Conservation (phyloP, 148 eudicot species). For the Amaranthus palmeri region DNA sequence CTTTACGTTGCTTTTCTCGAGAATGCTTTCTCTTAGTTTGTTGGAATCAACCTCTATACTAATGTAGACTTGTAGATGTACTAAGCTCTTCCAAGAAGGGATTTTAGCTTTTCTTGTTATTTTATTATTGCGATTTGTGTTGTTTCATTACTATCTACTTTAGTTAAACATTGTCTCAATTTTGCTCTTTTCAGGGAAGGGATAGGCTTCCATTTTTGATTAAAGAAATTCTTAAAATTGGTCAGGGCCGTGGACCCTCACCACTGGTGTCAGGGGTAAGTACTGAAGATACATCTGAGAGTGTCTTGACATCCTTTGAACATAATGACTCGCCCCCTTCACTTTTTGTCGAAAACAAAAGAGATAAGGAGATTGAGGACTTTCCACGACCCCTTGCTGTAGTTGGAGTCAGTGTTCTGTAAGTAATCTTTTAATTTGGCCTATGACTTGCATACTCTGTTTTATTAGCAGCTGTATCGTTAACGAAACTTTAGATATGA, state of each 20-base stretch:
- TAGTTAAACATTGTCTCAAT: not conserved
- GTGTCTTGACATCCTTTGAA: constrained; percentile 23
- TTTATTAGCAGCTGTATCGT: not conserved
- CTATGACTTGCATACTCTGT: constrained; percentile 12
- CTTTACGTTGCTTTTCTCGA: not conserved
- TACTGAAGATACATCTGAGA: constrained; percentile 27
- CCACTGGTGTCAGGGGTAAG: constrained; percentile 16
- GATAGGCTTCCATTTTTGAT: constrained; percentile 61
- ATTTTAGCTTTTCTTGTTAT: not conserved
- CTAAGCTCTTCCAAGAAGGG: not conserved
- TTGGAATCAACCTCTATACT: not conserved
- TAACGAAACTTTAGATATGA: constrained; percentile 1
- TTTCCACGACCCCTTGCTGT: constrained; percentile 84
- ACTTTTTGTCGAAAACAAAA: constrained; percentile 30
- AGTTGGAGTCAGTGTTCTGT: constrained; percentile 92
- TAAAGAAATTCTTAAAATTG: constrained; percentile 61
- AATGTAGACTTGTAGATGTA: not conserved
- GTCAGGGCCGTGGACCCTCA: constrained; percentile 32
- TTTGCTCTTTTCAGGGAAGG: constrained; percentile 41
- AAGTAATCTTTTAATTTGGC: constrained; percentile 36
- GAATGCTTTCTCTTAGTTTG: not conserved
- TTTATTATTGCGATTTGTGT: not conserved
- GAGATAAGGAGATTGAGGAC: constrained; percentile 69
- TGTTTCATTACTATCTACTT: not conserved
- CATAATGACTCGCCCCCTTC: constrained; percentile 29